Evolutionary conservation across 495 filamentous ascomycete species (phyloP), one percentile per base, ranked within the genome.

Genomic region (Penicillium egyptiacum): DNA sequence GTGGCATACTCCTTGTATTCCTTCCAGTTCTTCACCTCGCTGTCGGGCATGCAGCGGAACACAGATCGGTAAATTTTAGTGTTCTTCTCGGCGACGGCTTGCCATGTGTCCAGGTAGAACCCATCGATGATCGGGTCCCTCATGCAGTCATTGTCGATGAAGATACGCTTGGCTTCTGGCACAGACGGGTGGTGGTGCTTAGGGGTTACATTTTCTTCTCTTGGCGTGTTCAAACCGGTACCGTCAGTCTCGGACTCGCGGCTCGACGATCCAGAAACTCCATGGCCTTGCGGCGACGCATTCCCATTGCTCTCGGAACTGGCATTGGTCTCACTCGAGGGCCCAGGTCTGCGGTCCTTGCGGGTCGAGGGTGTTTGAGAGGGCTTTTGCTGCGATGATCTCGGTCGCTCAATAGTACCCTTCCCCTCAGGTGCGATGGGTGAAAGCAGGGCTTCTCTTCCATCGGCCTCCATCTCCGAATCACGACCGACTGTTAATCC

Each of bases 11-110:
- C 88, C 64, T 90, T 92, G 75, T 98, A 98, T 60, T 95, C 90
- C 61, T 88, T 87, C 95, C 95, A 98, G 49, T 84, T 90, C 59
- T 86, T 88, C 59, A 95, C 95, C 63, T 97, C 91, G 53, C 83
- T 96, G 66, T 98, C 94, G 2, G 94, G 94, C 89, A 93, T 93
- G 71, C 91, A 96, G 45, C 95, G 86, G 78, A 98, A 98, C 12
- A 98, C 95, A 53, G 88, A 84, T 23, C 95, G 86, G 75, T 86
- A 98, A 31, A 98, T 81, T 57, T 90, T 88, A 5, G 94, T 97
- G 69, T 98, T 98, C 72, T 97, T 97, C 48, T 89, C 87, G 7
- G 94, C 94, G 42, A 92, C 84, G n/a, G 83, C 75, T 58, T 86
- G 85, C 94, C 94, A 98, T 1, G 87, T 86, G 59, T 96, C 90